Base-by-base conservation (phyloP, 352 stramenopile genomes). In the Thraustochytrium striatum region DNA sequence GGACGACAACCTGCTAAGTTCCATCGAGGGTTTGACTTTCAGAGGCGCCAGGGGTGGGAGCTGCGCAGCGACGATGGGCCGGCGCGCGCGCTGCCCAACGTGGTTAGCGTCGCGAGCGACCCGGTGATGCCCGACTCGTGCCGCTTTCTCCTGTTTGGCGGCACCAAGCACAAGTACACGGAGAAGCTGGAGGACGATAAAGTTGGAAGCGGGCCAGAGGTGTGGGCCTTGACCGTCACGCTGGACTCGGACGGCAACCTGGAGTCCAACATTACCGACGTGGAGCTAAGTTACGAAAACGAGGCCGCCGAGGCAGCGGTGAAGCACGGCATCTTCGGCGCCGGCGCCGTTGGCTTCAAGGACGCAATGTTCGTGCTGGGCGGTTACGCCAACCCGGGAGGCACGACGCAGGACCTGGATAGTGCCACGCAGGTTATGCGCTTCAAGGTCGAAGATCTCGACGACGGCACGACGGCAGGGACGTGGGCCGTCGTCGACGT, bases 171-270 rank as follows among this genome's bases (percentile, higher is more conserved):
- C 35, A 70, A 25, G 7, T 30, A 70, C 41, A 28, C 53, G 9
- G 2, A 5, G 13, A 52, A 70, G 16, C 21, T 70, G 13, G 35
- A 70, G 38, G 41, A 55, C 35, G 21, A 70, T 19, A n/a, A 70
- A 11, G 59, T 70, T n/a, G 41, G 11, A 3, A 44, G n/a, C 8
- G 59, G 53, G 35, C 9, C 13, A 7, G 13, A 11, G 16, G 59
- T 70, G 33, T 70, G 59, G 59, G 59, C 59, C 41, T 53, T 70
- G 13, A n/a, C 53, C 33, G n/a, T 70, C 33, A n/a, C n/a, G 16
- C 3, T 70, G 36, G 32, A 32, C 13, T 7, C 59, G 21, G 59
- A 38, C 36, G 28, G 13, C 3, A 5, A 30, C 16, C 19, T 52
- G 7, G 11, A 30, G 21, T 9, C 41, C 32, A 70, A 70, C 30